Evolutionary conservation across 768 basidiomycete species (phyloP).

Genomic region (Trametes meyenii): DNA sequence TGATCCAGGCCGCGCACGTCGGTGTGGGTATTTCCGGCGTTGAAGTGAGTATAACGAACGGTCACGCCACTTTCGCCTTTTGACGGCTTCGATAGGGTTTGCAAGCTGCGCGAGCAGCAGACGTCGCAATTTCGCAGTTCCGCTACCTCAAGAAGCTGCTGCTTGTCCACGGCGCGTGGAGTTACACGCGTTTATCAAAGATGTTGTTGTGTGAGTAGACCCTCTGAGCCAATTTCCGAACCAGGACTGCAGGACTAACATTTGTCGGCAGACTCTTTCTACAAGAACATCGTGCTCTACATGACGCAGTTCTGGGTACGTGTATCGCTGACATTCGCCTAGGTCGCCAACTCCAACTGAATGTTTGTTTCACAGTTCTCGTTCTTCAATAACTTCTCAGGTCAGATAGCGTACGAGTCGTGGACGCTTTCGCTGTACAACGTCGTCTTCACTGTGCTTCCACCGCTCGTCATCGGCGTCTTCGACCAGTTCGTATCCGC

Average conservation of each 20-base stretch:
- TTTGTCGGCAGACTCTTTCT: constrained; percentile 79
- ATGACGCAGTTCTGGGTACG: constrained; percentile 98
- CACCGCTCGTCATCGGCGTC: constrained; percentile 95
- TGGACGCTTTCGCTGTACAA: constrained; percentile 99
- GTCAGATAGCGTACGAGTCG: constrained; percentile 97
- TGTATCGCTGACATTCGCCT: neutral
- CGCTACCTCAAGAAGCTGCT: constrained; percentile 92
- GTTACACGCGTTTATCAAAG: constrained; percentile 93
- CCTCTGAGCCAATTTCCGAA: neutral
- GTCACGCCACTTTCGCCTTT: neutral
- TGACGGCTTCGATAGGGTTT: constrained; percentile 60
- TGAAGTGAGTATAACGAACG: constrained; percentile 56
- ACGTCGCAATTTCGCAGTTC: constrained; percentile 98
- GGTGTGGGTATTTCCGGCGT: constrained; percentile 98
- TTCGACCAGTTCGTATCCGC: constrained; percentile 99
- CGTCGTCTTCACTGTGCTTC: constrained; percentile 93
- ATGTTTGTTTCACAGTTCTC: constrained; percentile 65
- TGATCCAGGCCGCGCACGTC: constrained; percentile 99
- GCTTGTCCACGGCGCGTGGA: constrained; percentile 98
- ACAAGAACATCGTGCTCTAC: constrained; percentile 98
- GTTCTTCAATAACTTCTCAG: constrained; percentile 99
- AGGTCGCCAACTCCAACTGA: constrained; percentile 2
- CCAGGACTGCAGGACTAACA: constrained; percentile 10
- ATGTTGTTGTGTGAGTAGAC: constrained; percentile 84
- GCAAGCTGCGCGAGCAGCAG: constrained; percentile 97